These are phyloP conservation scores for Erythrobasidium yunnanense DNA, from an alignment of 768 basidiomycete species.

Conservation along the genomic window DNA sequence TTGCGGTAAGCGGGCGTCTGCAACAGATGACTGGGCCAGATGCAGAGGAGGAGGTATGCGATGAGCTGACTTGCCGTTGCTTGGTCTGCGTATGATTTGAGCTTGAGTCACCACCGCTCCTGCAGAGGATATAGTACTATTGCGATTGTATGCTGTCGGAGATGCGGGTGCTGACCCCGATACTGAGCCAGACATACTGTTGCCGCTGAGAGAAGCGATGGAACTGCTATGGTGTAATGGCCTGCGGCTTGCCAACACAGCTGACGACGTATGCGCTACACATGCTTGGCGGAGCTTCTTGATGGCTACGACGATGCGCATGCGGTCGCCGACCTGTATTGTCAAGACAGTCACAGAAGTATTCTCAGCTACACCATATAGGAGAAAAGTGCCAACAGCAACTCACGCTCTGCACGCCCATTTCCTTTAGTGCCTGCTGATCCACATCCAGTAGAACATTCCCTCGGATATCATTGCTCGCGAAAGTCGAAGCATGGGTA, in stretches of 20 bases:
- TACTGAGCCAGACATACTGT: not conserved
- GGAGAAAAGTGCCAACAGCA: not conserved
- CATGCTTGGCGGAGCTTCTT: constrained; percentile 61
- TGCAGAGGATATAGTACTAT: too few species aligned
- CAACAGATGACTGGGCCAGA: not conserved
- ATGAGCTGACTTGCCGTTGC: constrained; percentile 17
- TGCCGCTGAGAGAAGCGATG: not conserved
- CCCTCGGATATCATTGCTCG: constrained; percentile 77
- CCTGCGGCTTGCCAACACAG: not conserved
- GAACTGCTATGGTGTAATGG: constrained; percentile 12
- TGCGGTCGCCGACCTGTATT: constrained; percentile 64
- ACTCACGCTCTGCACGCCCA: constrained; percentile 58
- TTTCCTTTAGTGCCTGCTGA: constrained; percentile 72
- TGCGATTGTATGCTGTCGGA: too few species aligned
- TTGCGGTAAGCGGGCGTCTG: constrained; percentile 8
- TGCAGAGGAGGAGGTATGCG: constrained; percentile 15
- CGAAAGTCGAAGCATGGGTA: constrained; percentile 58
- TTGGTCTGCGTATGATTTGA: constrained; percentile 1
- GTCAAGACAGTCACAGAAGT: constrained; percentile 35
- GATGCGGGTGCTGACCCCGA: too few species aligned
- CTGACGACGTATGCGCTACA: constrained; percentile 32
- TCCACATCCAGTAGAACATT: constrained; percentile 86
- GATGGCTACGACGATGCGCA: constrained; percentile 74
- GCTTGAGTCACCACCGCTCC: constrained; percentile 18
- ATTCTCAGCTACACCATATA: not conserved